Evolutionary conservation across 2,329 filamentous ascomycete species (phyloP), one percentile per base, ranked within the genome.

Genomic region (Colletotrichum sp.): DNA sequence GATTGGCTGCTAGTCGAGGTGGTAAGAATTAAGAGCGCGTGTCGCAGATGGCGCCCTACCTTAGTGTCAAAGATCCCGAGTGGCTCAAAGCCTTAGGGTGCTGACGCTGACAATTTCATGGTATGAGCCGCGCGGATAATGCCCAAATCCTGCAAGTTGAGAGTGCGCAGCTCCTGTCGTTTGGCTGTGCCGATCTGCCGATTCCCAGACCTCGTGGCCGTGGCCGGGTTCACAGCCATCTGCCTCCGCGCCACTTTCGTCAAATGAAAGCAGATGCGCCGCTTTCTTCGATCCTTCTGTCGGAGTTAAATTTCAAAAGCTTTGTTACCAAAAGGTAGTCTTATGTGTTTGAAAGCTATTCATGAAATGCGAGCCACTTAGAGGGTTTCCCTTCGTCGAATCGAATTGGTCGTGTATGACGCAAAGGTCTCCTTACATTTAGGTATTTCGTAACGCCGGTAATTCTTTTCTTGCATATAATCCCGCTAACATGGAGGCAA

Each of bases 1-100:
- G 59, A 62, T 62, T 62, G 59, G 59, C 28, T 62, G 28, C 4
- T n/a, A 62, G 24, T 62, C 24, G 18, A 62, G 28, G 24, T 13
- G 2, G 59, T 62, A 34, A 24, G 59, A 62, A 62, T 18, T 62
- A 28, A 26, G 55, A 59, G 55, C 15, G 55, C 12, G 28, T 28
- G 55, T 10, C 55, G 55, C 26, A 26, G n/a, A 28, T 59, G 55
- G 12, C 55, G 55, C 55, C 13, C 55, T 18, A 49, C 39, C 9
- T 49, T 49, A 26, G 55, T 28, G 26, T 59, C 55, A 28, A 28
- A 28, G 9, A 28, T 10, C 26, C 26, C 8, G 26, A 26, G 55
- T 28, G 24, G 55, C 55, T 59, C 8, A 18, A 28, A 57, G 4
- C 13, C 21, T 28, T 57, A 10, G 16, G 6, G 18, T 21, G 44